Base-by-base conservation (phyloP, 805 yeast genomes). In the Schwanniomyces sp. region DNA sequence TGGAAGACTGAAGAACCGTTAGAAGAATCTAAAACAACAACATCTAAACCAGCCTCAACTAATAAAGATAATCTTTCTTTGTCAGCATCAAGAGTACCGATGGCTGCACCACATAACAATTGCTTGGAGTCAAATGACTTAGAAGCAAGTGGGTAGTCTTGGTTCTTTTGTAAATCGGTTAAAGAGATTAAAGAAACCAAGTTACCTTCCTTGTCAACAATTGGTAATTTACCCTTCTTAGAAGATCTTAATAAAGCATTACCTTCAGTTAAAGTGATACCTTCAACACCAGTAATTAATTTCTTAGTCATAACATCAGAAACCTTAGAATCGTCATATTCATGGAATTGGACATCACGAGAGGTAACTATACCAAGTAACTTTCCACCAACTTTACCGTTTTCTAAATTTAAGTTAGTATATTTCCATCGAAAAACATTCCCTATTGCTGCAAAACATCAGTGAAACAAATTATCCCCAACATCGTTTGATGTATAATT, bases 1-100 rank as follows among this genome's bases (percentile, higher is more conserved):
- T 94, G 99, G 90, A 86, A 94, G 57, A 87, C 64, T 45, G 99
- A 94, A 79, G 95, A 89, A 72, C 99, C 99, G 79, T 94, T 97
- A 53, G 97, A 89, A 26, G 98, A 92, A 75, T 94, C 99, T 55
- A 94, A 62, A 51, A 94, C 84, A 52, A 94, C 97, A 55, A 94
- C 97, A 70, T 94, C 99, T 67, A 94, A 82, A 62, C 99, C 99
- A 47, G 98, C 98, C 46, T 83, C 96, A 51, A 86, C 97, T 61
- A 94, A 82, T 75, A 85, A 80, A 50, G 69, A 68, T 61, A 94
- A 81, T 77, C 99, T 90, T 62, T 79, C 86, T 66, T 81, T 88
- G 75, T 94, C 99, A 61, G 88, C 86, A 39, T 81, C 86, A 53
- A 95, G 77, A 54, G 99, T 94, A 73, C 99, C 99, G 66, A 94